Percentiles rank a stretch among this genome's conserved stretches.
Evolutionary conservation across 2,329 filamentous ascomycete species (phyloP).

Genomic region (Scortechinia acanthostroma): DNA sequence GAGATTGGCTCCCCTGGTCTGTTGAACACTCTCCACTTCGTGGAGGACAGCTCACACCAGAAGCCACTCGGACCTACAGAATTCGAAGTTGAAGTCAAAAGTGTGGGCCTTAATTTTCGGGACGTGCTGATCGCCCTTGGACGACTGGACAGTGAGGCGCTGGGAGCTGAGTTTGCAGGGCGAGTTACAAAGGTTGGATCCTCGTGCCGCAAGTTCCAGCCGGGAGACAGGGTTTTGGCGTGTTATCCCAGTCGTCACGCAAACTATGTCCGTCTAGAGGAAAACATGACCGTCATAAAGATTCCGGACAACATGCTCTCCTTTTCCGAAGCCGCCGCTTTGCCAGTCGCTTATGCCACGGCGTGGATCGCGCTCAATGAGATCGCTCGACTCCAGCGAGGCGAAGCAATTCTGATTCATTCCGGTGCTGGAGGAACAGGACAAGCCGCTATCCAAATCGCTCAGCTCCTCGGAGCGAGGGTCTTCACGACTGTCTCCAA

Average conservation of each 20-base stretch:
- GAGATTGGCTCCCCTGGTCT: background rate
- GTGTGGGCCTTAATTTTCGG: background rate
- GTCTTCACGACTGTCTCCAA: slow-evolving; percentile 1
- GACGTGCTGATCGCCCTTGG: background rate
- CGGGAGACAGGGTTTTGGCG: background rate
- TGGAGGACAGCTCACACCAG: background rate
- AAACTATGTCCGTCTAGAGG: background rate
- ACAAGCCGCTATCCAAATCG: slow-evolving; percentile 3
- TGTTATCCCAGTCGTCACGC: background rate
- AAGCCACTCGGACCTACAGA: background rate
- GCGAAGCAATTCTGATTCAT: slow-evolving; percentile 4
- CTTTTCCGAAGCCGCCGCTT: background rate
- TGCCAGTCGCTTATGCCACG: background rate
- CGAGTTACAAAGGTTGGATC: background rate
- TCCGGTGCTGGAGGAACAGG: background rate
- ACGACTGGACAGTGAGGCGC: background rate
- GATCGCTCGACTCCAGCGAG: background rate
- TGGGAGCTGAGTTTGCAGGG: background rate
- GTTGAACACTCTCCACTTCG: background rate
- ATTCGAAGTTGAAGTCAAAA: background rate
- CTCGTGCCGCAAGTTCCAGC: background rate
- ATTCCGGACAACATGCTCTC: slow-evolving; percentile 1
- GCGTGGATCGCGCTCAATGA: background rate
- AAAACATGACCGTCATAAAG: background rate
- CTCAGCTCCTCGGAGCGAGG: background rate